Evolutionary conservation across 495 filamentous ascomycete genomes (phyloP), one percentile per base, ranked within the genome.

Genomic region (Penicillium roqueforti): DNA sequence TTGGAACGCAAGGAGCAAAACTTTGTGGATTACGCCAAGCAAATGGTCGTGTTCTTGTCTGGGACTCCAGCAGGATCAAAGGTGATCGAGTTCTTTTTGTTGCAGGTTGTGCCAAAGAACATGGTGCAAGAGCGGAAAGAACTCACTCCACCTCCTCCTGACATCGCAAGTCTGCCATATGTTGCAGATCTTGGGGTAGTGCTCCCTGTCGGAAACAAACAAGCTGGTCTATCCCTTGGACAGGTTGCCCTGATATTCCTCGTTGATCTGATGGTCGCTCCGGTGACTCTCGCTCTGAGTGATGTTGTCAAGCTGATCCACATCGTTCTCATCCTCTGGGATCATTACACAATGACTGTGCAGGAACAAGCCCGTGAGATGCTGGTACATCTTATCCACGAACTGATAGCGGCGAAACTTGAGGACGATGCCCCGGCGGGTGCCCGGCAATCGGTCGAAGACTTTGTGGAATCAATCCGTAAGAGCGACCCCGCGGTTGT

Each of bases 361-460:
- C 93, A 96, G 61, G 93, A 97, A 55, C 91, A 97, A 67, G 91
- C 93, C 37, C 84, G 92, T 40, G 93, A 98, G 62, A 96, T 98
- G 93, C 80, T 97, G 14, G 91, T 98, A 29, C 93, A 98, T 75
- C 79, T 98, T 8, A 96, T 98, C 43, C 93, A 98, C 62, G 95
- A 97, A 65, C 80, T 98, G 14, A 87, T 98, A 26, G 91, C 97
- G 34, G 93, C 95, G 1, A 87, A 86, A 53, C 81, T 96, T 40
- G 89, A 92, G 53, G 88, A 96, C 51, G 77, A 84, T 48, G 81
- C 79, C 6, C 79, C 83, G 0, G 62, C 68, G 1, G 79, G 83
- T 8, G 83, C 80, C n/a, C 89, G 88, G 57, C 79, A 83, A 49
- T 77, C 81, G 1, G 89, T 96, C 47, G 88, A 97, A 65, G 83